These are phyloP conservation scores for Suillus alpinus DNA, from an alignment of 768 basidiomycete genomes.

Conservation along the genomic window DNA sequence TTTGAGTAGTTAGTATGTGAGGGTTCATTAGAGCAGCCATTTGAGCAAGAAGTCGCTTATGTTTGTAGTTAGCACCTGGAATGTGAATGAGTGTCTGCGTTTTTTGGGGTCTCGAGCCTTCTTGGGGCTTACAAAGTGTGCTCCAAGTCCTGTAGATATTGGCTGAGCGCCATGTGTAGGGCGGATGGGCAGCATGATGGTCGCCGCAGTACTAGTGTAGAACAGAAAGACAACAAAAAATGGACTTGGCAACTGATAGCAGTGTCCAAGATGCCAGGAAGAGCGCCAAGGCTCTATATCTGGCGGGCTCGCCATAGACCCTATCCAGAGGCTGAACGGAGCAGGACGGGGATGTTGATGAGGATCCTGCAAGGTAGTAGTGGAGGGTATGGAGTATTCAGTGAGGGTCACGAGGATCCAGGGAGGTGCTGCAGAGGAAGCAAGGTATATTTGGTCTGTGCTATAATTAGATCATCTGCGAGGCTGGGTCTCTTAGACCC, in stretches of 20 bases:
- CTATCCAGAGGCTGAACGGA: background rate
- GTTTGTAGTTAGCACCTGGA: background rate
- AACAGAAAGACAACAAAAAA: background rate
- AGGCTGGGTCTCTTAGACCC: background rate
- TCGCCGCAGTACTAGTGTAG: background rate
- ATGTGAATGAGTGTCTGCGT: background rate
- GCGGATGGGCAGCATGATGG: background rate
- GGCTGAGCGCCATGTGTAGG: background rate
- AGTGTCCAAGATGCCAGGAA: background rate
- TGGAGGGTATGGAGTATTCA: background rate
- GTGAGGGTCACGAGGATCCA: background rate
- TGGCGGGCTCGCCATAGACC: background rate
- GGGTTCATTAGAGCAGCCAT: background rate
- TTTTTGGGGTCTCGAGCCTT: constrained; percentile 13
- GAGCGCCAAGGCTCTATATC: background rate
- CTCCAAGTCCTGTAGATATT: constrained; percentile 13
- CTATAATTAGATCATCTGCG: background rate
- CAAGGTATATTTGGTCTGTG: background rate
- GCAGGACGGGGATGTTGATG: background rate
- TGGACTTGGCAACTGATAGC: background rate
- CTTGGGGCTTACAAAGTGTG: constrained; percentile 17
- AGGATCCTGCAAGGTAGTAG: background rate
- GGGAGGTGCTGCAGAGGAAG: background rate
- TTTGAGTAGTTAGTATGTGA: background rate
- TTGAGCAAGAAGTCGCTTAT: background rate